Conservation (phyloP, 2,329 filamentous ascomycete genomes). For the Fusarium oxysporum region DNA sequence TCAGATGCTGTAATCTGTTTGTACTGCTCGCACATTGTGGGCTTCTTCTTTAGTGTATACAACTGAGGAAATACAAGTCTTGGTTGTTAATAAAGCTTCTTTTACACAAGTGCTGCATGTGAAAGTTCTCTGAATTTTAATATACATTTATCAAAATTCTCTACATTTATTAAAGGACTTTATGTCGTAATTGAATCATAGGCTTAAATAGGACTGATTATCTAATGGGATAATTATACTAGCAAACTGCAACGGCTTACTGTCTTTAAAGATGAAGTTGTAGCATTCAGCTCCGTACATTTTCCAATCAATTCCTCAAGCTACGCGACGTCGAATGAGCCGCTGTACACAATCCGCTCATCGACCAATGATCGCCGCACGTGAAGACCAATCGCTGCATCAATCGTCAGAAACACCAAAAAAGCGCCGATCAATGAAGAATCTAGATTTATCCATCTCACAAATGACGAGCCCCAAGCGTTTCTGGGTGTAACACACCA, state of each 20-base stretch:
- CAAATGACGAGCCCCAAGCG: neutral
- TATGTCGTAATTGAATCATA: no score
- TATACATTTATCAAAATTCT: neutral
- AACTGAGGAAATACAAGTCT: neutral
- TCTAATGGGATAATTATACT: no score
- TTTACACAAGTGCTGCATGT: no score
- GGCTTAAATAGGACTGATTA: no score
- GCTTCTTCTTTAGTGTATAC: neutral
- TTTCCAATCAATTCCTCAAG: neutral
- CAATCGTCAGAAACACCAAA: neutral
- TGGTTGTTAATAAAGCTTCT: neutral
- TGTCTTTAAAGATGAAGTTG: neutral
- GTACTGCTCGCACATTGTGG: neutral
- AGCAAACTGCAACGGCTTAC: no score
- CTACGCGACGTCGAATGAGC: neutral
- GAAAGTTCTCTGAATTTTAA: neutral
- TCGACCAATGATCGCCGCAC: neutral
- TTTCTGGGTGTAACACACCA: neutral
- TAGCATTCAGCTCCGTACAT: neutral
- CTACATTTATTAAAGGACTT: neutral
- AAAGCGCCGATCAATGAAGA: neutral
- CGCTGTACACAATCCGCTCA: neutral
- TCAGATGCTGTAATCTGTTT: neutral
- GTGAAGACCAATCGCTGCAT: neutral
- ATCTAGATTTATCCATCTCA: conserved; percentile 1